phyloP scores from a whole-genome alignment of 2,329 filamentous ascomycete genomes.

The Sphaerulina populicola region DNA sequence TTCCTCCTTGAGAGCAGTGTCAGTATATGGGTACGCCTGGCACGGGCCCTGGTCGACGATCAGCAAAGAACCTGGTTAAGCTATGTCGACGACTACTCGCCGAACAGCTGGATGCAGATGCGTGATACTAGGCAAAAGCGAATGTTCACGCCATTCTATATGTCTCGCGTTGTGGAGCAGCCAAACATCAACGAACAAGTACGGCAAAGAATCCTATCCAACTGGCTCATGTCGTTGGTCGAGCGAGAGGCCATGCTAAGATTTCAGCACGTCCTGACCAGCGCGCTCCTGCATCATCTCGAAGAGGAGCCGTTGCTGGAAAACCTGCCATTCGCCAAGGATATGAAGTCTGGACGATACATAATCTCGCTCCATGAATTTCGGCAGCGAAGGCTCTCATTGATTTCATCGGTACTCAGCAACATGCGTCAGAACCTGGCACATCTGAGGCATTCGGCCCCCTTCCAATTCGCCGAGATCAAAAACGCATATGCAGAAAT shows the following conservation, averaged over 20 bases:
- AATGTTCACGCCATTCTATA: constrained; percentile 41
- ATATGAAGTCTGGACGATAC: constrained; percentile 33
- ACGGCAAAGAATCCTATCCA: constrained; percentile 42
- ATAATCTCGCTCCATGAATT: constrained; percentile 47
- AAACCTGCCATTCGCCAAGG: constrained; percentile 50
- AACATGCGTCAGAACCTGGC: constrained; percentile 50
- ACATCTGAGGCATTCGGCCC: neutral
- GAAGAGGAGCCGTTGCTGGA: constrained; percentile 42
- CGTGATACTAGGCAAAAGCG: constrained; percentile 40
- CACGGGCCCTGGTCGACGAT: constrained; percentile 41
- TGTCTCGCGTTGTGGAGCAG: constrained; percentile 36
- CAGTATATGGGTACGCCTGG: constrained; percentile 49
- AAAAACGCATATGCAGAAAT: constrained; percentile 45
- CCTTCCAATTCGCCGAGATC: constrained; percentile 30
- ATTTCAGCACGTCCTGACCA: constrained; percentile 51
- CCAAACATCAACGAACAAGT: constrained; percentile 40
- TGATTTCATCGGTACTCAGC: constrained; percentile 49
- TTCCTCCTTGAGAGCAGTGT: constrained; percentile 44
- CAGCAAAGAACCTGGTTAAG: constrained; percentile 45
- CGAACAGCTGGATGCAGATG: constrained; percentile 44
- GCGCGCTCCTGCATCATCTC: constrained; percentile 45
- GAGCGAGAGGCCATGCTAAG: constrained; percentile 54
- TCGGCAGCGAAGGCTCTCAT: constrained; percentile 45
- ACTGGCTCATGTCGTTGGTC: constrained; percentile 49
- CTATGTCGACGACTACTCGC: constrained; percentile 49